Evolutionary conservation across 345 rosid species (phyloP), one percentile per base, ranked within the genome.

Genomic region (Linum lewisii): DNA sequence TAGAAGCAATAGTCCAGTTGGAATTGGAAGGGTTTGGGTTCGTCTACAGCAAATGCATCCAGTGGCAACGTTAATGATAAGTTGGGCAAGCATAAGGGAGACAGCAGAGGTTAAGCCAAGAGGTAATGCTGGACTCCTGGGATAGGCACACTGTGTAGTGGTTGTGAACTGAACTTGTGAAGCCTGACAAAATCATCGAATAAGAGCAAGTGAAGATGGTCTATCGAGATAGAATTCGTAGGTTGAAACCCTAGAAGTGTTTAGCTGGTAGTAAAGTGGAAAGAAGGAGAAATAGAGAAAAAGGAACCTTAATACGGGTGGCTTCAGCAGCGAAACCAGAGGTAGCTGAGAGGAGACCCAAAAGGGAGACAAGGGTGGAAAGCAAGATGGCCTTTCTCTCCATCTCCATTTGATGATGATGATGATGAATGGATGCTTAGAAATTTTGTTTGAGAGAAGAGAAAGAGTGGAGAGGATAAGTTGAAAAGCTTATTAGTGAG

Each of bases 291-390:
- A 26, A 6, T 2, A 26, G 32, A 26, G 6, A 6, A 26, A 26
- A 6, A 26, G 6, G 34, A 29, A 92, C 98, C 94, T 86, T 89
- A 58, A 92, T 79, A 74, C 84, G 68, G n/a, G 97, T 86, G 62
- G 78, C 93, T 67, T 92, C 98, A 26, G 97, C 99, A 55, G 73
- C 95, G 72, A 92, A 88, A 66, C 95, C 97, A 64, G 97, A 77
- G 62, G 78, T 78, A 67, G 86, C 94, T 24, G 94, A 82, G 34
- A 93, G 67, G 8, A 86, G 52, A 49, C 89, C 99, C 60, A 93
- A 64, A 45, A 89, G 21, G 23, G 82, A 84, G 42, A 82, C 86
- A 20, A 68, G 66, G 55, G 78, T 11, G 63, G 89, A 86, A 51
- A 89, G 16, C 58, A 82, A 55, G 25, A 83, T 3, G 19, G 69